A percentile compares a stretch with the other conserved stretches of the same genome.
phyloP scores from a whole-genome alignment of 2,329 filamentous ascomycete species.

The Talaromyces sp. region DNA sequence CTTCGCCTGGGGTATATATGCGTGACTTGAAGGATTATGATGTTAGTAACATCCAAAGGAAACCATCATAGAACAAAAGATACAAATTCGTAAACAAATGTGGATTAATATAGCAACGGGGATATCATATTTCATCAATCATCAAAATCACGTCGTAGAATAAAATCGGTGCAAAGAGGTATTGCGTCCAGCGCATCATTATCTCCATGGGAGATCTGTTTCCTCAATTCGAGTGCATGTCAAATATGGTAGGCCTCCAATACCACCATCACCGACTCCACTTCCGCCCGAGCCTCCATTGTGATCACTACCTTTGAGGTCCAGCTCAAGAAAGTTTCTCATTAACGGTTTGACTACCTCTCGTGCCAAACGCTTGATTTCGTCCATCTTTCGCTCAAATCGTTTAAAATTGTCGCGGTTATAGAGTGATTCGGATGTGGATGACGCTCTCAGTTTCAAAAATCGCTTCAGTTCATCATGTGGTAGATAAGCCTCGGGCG shows the following conservation, averaged over 20 bases:
- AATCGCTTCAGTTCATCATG: constrained; percentile 91
- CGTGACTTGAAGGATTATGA: background rate
- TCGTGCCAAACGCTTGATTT: constrained; percentile 78
- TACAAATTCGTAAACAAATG: background rate
- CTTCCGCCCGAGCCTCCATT: constrained; percentile 19
- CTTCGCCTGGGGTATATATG: constrained; percentile 6
- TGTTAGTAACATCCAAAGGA: background rate
- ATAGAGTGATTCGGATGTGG: constrained; percentile 62
- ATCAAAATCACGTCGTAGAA: constrained; percentile 12
- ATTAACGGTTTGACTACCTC: constrained; percentile 82
- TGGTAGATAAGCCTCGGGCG: constrained; percentile 63
- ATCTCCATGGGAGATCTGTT: constrained; percentile 62
- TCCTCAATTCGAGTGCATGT: constrained; percentile 63
- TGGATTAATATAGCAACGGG: constrained; percentile 3
- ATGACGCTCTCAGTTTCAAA: constrained; percentile 68
- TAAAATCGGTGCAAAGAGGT: background rate
- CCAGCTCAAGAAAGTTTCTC: constrained; percentile 78
- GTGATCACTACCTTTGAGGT: constrained; percentile 50
- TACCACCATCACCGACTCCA: constrained; percentile 37
- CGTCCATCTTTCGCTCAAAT: constrained; percentile 83
- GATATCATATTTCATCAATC: constrained; percentile 21
- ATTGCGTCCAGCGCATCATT: constrained; percentile 11
- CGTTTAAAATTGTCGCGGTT: constrained; percentile 78
- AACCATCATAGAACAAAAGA: background rate
- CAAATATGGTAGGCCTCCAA: constrained; percentile 57